phyloP scores from a whole-genome alignment of 257 asterid genomes.

The Voacanga thouarsii region DNA sequence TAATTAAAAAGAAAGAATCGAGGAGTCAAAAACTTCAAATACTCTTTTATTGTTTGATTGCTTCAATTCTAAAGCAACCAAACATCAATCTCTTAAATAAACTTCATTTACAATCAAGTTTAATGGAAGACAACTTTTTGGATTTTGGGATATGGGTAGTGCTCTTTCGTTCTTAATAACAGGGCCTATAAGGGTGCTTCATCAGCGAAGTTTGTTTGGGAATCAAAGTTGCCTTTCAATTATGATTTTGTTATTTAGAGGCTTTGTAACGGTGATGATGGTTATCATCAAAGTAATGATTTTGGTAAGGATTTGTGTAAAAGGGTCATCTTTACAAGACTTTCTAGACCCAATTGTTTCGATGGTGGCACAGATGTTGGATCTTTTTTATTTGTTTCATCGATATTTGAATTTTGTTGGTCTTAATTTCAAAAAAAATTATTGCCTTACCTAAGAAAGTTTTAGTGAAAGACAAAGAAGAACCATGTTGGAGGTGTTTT shows the following conservation, averaged over 20 bases:
- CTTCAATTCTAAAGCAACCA: too few species aligned
- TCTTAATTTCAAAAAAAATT: not conserved
- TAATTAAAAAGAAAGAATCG: too few species aligned
- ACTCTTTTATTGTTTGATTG: too few species aligned
- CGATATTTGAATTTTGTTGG: not conserved
- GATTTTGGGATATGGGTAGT: constrained; percentile 26
- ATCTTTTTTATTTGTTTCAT: constrained; percentile 3
- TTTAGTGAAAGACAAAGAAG: not conserved
- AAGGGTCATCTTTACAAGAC: constrained; percentile 54
- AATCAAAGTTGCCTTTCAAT: constrained; percentile 65
- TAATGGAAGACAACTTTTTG: not conserved
- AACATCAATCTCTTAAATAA: too few species aligned
- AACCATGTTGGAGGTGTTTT: not conserved
- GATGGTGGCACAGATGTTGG: constrained; percentile 76
- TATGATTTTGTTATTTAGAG: constrained; percentile 54
- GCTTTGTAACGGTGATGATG: constrained; percentile 33
- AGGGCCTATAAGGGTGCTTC: constrained; percentile 77
- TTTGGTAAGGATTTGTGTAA: constrained; percentile 22
- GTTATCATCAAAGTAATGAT: constrained; percentile 2
- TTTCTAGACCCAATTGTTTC: constrained; percentile 52
- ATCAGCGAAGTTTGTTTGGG: constrained; percentile 87
- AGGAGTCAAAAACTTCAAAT: too few species aligned
- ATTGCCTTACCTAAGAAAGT: not conserved
- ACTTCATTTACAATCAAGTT: too few species aligned
- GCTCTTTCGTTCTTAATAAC: constrained; percentile 36